Evolutionary conservation across 1,284 basidiomycete species (phyloP).

Genomic region (Farysia itapuensis): DNA sequence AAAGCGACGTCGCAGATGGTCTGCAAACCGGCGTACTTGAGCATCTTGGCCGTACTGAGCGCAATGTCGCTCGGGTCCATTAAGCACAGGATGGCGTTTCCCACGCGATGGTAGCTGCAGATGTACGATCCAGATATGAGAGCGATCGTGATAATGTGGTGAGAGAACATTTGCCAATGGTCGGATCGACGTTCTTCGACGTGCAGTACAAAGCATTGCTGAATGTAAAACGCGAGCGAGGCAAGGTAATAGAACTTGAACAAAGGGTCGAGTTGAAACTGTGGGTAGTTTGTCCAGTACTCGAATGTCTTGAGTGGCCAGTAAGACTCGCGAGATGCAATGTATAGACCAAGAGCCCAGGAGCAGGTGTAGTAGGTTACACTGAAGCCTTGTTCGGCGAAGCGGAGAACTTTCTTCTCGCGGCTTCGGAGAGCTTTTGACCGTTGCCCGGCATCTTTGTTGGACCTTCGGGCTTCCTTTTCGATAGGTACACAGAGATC

Average conservation of each 20-base stretch:
- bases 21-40: constrained; percentile 76
- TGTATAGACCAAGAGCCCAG: constrained; percentile 77
- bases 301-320: constrained; percentile 69
- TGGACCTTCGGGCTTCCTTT: not conserved
- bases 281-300: constrained; percentile 82
- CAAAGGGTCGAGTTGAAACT: constrained; percentile 71
- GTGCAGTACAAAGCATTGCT: constrained; percentile 85
- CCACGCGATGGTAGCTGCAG: constrained; percentile 82
- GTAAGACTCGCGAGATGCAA: constrained; percentile 75
- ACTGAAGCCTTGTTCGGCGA: constrained; percentile 93
- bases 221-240: constrained; percentile 89
- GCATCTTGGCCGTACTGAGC: constrained; percentile 84
- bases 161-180: constrained; percentile 91
- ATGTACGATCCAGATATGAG: constrained; percentile 79
- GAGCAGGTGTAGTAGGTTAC: constrained; percentile 76
- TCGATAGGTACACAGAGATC: constrained; percentile 17
- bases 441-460: constrained; percentile 3
- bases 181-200: constrained; percentile 91
- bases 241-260: constrained; percentile 66
- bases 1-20: constrained; percentile 76
- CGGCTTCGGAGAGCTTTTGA: constrained; percentile 48
- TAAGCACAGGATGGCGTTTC: constrained; percentile 80
- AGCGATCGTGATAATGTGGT: constrained; percentile 85
- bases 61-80: constrained; percentile 94
- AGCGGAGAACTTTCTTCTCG: constrained; percentile 75